Percentiles rank a stretch among this genome's conserved stretches.
Evolutionary conservation across 768 basidiomycete species (phyloP).

Genomic region (Trametes punicea): DNA sequence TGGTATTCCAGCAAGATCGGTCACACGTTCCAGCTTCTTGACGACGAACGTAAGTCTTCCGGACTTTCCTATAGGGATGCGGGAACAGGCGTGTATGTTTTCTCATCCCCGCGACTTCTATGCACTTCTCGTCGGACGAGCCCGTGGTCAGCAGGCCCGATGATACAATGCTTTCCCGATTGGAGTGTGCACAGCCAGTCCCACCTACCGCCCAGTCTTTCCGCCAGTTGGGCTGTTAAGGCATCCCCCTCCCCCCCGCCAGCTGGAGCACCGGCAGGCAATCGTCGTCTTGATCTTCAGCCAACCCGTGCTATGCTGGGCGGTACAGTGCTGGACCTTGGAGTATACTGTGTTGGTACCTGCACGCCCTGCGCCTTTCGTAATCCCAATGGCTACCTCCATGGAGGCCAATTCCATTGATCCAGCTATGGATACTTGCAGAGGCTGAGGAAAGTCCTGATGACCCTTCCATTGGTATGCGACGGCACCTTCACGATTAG

Average conservation of each 20-base stretch:
- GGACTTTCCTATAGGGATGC: background rate
- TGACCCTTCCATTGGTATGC: conserved; percentile 2
- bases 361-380: too few species aligned
- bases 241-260: too few species aligned
- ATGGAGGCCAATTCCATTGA: too few species aligned
- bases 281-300: too few species aligned
- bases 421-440: too few species aligned
- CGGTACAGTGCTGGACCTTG: too few species aligned
- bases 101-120: conserved; percentile 1
- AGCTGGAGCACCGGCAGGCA: too few species aligned
- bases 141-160: conserved; percentile 8
- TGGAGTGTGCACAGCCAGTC: conserved; percentile 7
- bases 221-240: background rate
- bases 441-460: too few species aligned
- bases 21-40: conserved; percentile 8
- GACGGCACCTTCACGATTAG: background rate
- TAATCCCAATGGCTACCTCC: too few species aligned
- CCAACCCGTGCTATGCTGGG: too few species aligned
- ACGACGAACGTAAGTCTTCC: conserved; percentile 4
- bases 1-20: too few species aligned
- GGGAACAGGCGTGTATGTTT: conserved; percentile 7
- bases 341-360: too few species aligned
- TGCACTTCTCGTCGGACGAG: conserved; percentile 10
- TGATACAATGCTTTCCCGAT: conserved; percentile 2
- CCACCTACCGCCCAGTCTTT: background rate